Conservation (phyloP, 2,329 filamentous ascomycete species). For the Rhynchosporium graminicola region DNA sequence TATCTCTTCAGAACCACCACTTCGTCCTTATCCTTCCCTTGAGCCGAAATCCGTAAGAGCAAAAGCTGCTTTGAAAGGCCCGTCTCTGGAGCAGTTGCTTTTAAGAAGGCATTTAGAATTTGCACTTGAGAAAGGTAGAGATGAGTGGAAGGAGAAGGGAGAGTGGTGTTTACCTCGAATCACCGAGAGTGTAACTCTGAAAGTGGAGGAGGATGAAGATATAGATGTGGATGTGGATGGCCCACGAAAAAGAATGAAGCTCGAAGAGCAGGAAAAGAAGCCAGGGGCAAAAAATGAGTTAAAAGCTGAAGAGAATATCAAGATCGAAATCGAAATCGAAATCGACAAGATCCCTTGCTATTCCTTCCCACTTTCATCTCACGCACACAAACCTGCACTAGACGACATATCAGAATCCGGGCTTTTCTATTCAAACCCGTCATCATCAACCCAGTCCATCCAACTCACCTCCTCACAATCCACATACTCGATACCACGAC, state of each 20-base stretch:
- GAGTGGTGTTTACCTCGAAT: constrained; percentile 40
- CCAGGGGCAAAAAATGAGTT: neutral
- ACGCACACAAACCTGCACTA: too few species aligned
- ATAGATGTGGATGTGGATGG: too few species aligned
- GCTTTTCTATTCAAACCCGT: too few species aligned
- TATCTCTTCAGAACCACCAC: constrained; percentile 45
- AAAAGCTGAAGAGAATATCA: too few species aligned
- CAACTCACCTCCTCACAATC: too few species aligned
- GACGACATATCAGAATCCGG: too few species aligned
- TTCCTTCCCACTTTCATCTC: too few species aligned
- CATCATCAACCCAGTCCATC: too few species aligned
- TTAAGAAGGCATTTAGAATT: constrained; percentile 36
- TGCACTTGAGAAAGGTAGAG: constrained; percentile 32
- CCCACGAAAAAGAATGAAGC: neutral
- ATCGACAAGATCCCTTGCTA: too few species aligned
- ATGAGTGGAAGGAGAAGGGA: constrained; percentile 37
- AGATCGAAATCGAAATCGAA: too few species aligned
- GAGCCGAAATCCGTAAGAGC: constrained; percentile 52
- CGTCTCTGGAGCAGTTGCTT: constrained; percentile 34
- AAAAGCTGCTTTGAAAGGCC: constrained; percentile 24
- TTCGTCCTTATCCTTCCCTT: constrained; percentile 50
- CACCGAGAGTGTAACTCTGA: neutral
- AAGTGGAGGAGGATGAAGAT: constrained; percentile 12
- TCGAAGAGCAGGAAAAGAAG: neutral
- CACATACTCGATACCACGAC: constrained; percentile 42